Evolutionary conservation across 345 rosid genomes (phyloP), one percentile per base, ranked within the genome.

Genomic region (Acer saccharum): DNA sequence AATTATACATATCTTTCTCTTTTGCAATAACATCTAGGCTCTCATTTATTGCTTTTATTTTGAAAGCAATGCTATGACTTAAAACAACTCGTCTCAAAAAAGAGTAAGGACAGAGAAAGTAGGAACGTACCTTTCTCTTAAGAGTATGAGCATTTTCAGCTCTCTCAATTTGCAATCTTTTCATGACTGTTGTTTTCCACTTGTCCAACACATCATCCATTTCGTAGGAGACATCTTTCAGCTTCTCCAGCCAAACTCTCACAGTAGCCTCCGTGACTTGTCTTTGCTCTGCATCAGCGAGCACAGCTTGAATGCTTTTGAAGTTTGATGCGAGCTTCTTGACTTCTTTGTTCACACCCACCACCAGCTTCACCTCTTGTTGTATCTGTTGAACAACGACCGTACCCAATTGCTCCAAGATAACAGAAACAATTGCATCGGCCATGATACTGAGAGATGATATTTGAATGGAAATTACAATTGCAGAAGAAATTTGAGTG

Each of bases 151-250:
- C 23, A 52, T 9, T 67, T 1, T n/a, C 52, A 67, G 10, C 35
- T 46, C 58, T 1, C 32, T 70, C 13, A 20, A 52, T 23, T 5
- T 11, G 60, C 73, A 50, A 8, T 52, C 18, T 52, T 52, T 50
- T 14, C 61, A 21, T 12, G 17, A 39, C 6, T 39, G 48, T 17
- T n/a, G 29, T 68, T 1, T 43, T 43, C 71, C 55, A 68, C 54
- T 43, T 2, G 21, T 68, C 54, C 71, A 68, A 20, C 71, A 68
- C 71, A 6, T 68, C 55, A 4, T 68, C 71, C 27, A 43, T 43
- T 16, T 41, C 71, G 20, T 68, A 68, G 17, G 54, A 68, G 10
- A 43, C 54, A 50, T 68, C 52, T n/a, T 39, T 68, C 2, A 68
- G 71, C 52, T 7, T 29, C 35, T 65, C 46, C 39, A 65, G 3